A percentile compares a stretch with the other conserved stretches of the same genome.
phyloP scores from a whole-genome alignment of 805 yeast genomes.

The Saccharomycopsis lassenensis region DNA sequence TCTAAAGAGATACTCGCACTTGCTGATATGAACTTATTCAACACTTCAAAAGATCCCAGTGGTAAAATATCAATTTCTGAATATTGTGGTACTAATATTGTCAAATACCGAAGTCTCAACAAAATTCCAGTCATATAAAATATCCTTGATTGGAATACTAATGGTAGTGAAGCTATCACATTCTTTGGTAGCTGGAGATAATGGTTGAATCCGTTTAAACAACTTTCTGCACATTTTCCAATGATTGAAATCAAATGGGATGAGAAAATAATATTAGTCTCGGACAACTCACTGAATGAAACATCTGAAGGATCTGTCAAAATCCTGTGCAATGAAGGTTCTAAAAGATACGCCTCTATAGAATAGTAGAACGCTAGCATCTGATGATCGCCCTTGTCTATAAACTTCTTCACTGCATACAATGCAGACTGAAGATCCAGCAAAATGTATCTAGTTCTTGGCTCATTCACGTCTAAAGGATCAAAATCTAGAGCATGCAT shows the following conservation, averaged over 20 bases:
- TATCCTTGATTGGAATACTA: conserved; percentile 44
- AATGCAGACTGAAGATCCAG: conserved; percentile 40
- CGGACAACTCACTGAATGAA: conserved; percentile 19
- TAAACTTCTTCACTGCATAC: conserved; percentile 28
- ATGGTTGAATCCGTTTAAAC: conserved; percentile 39
- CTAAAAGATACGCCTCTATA: conserved; percentile 56
- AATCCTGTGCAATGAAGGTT: conserved; percentile 33
- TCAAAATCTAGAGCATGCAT: conserved; percentile 28
- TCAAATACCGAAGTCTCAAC: conserved; percentile 42
- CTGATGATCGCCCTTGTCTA: conserved; percentile 30
- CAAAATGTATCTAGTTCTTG: conserved; percentile 29
- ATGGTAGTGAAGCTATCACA: conserved; percentile 46
- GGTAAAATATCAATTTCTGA: conserved; percentile 38
- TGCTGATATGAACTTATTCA: conserved; percentile 21
- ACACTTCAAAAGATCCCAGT: conserved; percentile 22
- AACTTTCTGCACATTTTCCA: conserved; percentile 41
- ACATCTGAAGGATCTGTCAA: conserved; percentile 1
- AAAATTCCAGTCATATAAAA: conserved; percentile 59
- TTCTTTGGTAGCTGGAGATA: conserved; percentile 34
- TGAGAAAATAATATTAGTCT: conserved; percentile 21
- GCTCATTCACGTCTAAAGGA: conserved; percentile 25
- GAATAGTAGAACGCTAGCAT: conserved; percentile 44
- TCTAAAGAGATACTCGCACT: conserved; percentile 22
- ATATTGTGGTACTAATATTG: conserved; percentile 40
- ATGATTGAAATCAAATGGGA: conserved; percentile 31